phyloP scores from a whole-genome alignment of 2,329 filamentous ascomycete species.

The Camptophora hylomeconis region DNA sequence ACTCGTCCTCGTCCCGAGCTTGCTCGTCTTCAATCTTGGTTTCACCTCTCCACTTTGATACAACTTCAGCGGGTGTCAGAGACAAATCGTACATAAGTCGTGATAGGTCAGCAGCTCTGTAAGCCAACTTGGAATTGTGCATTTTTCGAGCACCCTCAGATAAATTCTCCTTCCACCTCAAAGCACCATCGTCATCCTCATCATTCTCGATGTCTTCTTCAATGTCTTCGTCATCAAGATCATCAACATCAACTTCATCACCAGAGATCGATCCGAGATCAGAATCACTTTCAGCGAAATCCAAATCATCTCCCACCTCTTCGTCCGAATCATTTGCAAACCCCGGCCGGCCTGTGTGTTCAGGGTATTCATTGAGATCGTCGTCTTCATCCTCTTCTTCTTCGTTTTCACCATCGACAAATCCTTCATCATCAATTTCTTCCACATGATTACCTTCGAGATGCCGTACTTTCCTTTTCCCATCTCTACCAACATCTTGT shows the following conservation, averaged over 20 bases:
- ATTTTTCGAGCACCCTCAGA: slow-evolving; percentile 58
- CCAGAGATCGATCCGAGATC: slow-evolving; percentile 80
- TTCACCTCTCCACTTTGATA: slow-evolving; percentile 67
- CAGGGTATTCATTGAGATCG: slow-evolving; percentile 25
- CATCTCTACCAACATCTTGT: slow-evolving; percentile 44
- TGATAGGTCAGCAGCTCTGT: slow-evolving; percentile 69
- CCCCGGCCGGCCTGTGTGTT: slow-evolving; percentile 30
- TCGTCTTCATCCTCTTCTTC: slow-evolving; percentile 40
- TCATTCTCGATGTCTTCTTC: slow-evolving; percentile 39
- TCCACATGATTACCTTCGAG: slow-evolving; percentile 36
- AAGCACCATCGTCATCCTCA: slow-evolving; percentile 57
- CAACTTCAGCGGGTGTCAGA: slow-evolving; percentile 59
- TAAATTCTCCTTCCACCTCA: slow-evolving; percentile 84
- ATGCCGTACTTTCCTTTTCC: slow-evolving; percentile 37
- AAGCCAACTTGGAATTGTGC: slow-evolving; percentile 57
- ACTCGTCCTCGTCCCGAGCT: slow-evolving; percentile 53
- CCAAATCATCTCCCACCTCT: slow-evolving; percentile 54
- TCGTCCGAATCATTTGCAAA: slow-evolving; percentile 34
- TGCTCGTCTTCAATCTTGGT: slow-evolving; percentile 45
- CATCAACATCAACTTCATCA: slow-evolving; percentile 37
- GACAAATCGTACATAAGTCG: slow-evolving; percentile 79
- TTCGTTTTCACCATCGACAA: slow-evolving; percentile 31
- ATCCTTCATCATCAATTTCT: slow-evolving; percentile 43
- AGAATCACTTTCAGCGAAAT: slow-evolving; percentile 93
- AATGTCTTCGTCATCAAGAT: slow-evolving; percentile 38